Base-by-base conservation (phyloP, 179 eudicot species). In the Vitellaria paradoxa region DNA sequence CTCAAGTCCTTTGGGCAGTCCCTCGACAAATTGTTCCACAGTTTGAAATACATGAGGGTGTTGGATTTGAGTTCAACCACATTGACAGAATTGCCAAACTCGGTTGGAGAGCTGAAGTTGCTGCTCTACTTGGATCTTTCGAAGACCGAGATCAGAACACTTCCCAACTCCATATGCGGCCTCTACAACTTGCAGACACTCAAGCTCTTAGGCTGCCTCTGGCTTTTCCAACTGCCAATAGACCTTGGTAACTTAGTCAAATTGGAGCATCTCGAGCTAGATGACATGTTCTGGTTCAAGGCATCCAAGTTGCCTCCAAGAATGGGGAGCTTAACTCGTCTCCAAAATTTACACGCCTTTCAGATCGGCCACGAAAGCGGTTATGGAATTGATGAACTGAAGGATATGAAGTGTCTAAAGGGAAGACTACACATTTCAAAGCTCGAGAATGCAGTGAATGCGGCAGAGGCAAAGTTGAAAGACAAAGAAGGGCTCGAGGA, bases 211-310 rank as follows among this genome's bases (percentile, higher is more conserved):
- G 50, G 56, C 52, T 81, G 84, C 57, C 61, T 74, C 53, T 77
- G 78, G 81, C 84, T 81, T 62, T 59, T 62, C 11, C 72, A 74
- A 74, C 78, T 81, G 72, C 84, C 84, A 21, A 81, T 69, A 56
- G 72, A 78, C 66, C 78, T 81, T 62, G 76, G 84, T 5, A 81
- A 81, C 78, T 74, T 81, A 1, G 37, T 14, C 46, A 78, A 74
- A 14, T 77, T 81, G 2, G 66, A 64, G 55, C 57, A 77, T 73
- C 84, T 81, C 47, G 84, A 81, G 75, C 60, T 78, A 26, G 84
- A 81, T 69, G 81, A 73, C 46, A 74, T 81, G 61, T 81, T 81
- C 23, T 81, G 81, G 84, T 81, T 67, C 76, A 81, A 81, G 66
- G 55, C 75, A 23, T 74, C 81, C 9, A 23, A 40, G 47, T 81